A percentile compares a stretch with the other conserved stretches of the same genome.
Evolutionary conservation across 352 stramenopile genomes (phyloP).

Genomic region (Globisporangium irregulare): DNA sequence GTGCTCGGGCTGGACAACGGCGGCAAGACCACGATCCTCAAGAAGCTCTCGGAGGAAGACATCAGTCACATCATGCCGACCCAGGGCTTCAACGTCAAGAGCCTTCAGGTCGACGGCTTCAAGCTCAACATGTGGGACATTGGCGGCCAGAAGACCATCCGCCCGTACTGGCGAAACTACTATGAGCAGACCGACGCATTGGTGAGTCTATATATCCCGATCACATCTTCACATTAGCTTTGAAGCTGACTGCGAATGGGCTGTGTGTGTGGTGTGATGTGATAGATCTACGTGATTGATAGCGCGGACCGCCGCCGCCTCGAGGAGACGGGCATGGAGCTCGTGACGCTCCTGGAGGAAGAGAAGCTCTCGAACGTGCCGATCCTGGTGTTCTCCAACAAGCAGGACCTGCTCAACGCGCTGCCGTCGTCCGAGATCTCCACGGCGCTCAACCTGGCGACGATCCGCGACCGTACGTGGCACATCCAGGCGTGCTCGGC

Average conservation of each 20-base stretch:
- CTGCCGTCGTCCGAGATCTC: constrained; percentile 88
- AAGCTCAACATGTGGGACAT: constrained; percentile 99
- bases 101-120: constrained; percentile 93
- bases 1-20: constrained; percentile 95
- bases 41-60: constrained; percentile 95
- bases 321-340: constrained; percentile 92
- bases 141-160: constrained; percentile 98
- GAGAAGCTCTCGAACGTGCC: constrained; percentile 92
- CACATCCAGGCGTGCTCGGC: constrained; percentile 90
- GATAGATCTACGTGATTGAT: constrained; percentile 94
- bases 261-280: not conserved
- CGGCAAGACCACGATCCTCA: constrained; percentile 97
- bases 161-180: constrained; percentile 99
- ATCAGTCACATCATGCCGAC: constrained; percentile 93
- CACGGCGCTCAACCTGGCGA: constrained; percentile 87
- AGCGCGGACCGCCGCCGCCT: constrained; percentile 89
- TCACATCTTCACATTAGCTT: not conserved
- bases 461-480: constrained; percentile 87
- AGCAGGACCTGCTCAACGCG: constrained; percentile 94
- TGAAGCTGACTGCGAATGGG: not conserved
- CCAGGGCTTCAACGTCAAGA: constrained; percentile 97
- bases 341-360: constrained; percentile 92
- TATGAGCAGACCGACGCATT: constrained; percentile 97
- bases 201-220: constrained; percentile 22
- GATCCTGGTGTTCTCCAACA: constrained; percentile 96